phyloP scores from a whole-genome alignment of 1,284 basidiomycete genomes.

The Kwoniella shivajii region DNA sequence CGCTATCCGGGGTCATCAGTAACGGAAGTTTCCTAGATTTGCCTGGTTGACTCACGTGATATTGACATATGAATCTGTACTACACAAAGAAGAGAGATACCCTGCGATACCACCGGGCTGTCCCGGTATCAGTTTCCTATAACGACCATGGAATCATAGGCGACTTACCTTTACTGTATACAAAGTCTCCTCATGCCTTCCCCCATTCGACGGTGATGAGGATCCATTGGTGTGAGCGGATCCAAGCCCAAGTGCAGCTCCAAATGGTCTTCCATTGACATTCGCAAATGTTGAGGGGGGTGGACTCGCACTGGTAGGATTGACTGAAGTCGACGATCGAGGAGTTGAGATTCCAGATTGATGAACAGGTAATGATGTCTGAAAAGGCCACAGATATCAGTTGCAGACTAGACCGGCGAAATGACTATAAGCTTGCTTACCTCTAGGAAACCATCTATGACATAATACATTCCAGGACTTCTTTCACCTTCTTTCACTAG shows the following conservation, averaged over 20 bases:
- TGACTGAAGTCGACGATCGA: conserved; percentile 9
- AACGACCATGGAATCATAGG: neutral
- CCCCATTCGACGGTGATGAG: neutral
- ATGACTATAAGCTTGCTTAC: conserved; percentile 62
- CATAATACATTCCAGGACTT: conserved; percentile 83
- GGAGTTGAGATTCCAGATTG: conserved; percentile 20
- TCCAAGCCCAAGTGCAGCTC: conserved; percentile 40
- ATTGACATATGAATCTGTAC: conserved; percentile 91
- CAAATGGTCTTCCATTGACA: conserved; percentile 34
- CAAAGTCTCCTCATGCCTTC: conserved; percentile 60
- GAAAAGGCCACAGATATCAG: too few species aligned
- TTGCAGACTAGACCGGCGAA: too few species aligned
- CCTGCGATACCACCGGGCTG: conserved; percentile 98
- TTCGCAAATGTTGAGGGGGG: conserved; percentile 19
- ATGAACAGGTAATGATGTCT: conserved; percentile 25
- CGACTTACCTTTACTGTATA: conserved; percentile 76
- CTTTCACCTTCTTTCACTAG: conserved; percentile 86
- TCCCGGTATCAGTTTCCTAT: conserved; percentile 8
- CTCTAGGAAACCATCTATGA: conserved; percentile 96
- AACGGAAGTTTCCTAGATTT: neutral
- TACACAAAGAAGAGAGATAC: conserved; percentile 91
- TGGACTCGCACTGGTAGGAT: conserved; percentile 12
- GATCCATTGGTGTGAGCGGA: conserved; percentile 9
- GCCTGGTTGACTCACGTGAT: conserved; percentile 57
- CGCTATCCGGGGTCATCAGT: conserved; percentile 55